Base-by-base conservation (phyloP, 2,329 filamentous ascomycete species). In the Arachnomyces sp. region DNA sequence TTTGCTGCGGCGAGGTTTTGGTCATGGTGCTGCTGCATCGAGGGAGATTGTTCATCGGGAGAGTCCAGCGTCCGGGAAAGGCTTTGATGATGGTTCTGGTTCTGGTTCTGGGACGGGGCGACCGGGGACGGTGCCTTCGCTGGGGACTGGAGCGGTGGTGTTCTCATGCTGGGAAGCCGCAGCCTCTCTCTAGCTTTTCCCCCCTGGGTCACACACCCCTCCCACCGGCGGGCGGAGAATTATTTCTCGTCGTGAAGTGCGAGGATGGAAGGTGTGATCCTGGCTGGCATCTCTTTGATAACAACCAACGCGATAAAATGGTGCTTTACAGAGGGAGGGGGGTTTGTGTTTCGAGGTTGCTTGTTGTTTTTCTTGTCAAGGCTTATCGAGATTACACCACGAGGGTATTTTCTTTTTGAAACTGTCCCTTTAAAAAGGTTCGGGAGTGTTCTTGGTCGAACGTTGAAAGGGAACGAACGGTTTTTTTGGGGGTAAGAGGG, bases 101-200 rank as follows among this genome's bases (percentile, higher is more conserved):
- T n/a, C n/a, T n/a, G n/a, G n/a, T n/a, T n/a, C n/a, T 51, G 40
- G 15, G 34, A 28, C 18, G 54, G 47, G 44, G 50, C 48, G 37
- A 53, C 39, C 42, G 60, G 47, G 43, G 60, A 57, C 40, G 58
- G 53, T 40, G 58, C 57, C 48, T 61, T 57, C 43, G 57, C 56
- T 48, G 60, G 60, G 45, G 62, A 64, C 50, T 61, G 54, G 49
- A 60, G 58, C 46, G 62, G 58, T 57, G 60, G 52, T 43, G 56
- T 62, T 52, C 56, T 63, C 58, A 59, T 59, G 43, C 51, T 58
- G 52, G 53, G 52, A 51, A 57, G 51, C n/a, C n/a, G n/a, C n/a
- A n/a, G n/a, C n/a, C n/a, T n/a, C n/a, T n/a, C n/a, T n/a, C n/a
- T n/a, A n/a, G n/a, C n/a, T n/a, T n/a, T 49, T 61, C 56, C 50